Conservation (phyloP, 2,329 filamentous ascomycete species). For the Orbilia ellipsospora region DNA sequence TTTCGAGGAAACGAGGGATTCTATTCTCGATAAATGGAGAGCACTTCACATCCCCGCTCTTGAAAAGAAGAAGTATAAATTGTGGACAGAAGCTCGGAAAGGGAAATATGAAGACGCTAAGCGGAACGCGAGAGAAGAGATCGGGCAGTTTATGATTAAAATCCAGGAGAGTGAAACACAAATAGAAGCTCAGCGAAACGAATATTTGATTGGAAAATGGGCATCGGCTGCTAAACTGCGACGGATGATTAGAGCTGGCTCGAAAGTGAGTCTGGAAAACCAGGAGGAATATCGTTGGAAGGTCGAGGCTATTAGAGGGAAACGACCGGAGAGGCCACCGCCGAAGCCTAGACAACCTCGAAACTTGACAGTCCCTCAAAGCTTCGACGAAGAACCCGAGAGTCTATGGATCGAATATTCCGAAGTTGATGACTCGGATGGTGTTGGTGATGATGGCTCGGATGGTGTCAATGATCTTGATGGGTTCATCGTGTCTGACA, state of each 20-base stretch:
- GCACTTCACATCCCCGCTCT: background rate
- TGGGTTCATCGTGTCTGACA: conserved; percentile 57
- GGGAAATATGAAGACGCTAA: conserved; percentile 9
- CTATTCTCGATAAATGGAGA: conserved; percentile 5
- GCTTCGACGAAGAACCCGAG: conserved; percentile 7
- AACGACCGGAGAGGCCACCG: conserved; percentile 18
- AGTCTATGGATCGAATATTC: conserved; percentile 15
- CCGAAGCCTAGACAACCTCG: conserved; percentile 8
- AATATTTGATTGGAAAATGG: conserved; percentile 28
- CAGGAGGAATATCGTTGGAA: conserved; percentile 53
- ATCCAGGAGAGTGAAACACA: conserved; percentile 38
- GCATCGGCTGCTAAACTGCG: conserved; percentile 38
- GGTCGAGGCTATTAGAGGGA: conserved; percentile 38
- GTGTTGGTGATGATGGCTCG: conserved; percentile 34
- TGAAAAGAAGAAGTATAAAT: conserved; percentile 19
- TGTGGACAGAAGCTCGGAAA: conserved; percentile 12
- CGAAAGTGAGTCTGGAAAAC: conserved; percentile 42
- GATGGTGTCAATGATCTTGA: conserved; percentile 49
- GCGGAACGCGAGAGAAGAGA: conserved; percentile 33
- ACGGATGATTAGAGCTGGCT: conserved; percentile 38
- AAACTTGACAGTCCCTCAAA: background rate
- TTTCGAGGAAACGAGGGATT: background rate
- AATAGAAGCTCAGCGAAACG: conserved; percentile 33
- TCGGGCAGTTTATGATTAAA: background rate
- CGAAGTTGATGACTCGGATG: conserved; percentile 32